phyloP scores from a whole-genome alignment of 2,329 filamentous ascomycete species.

The Pseudodiploospora longispora region DNA sequence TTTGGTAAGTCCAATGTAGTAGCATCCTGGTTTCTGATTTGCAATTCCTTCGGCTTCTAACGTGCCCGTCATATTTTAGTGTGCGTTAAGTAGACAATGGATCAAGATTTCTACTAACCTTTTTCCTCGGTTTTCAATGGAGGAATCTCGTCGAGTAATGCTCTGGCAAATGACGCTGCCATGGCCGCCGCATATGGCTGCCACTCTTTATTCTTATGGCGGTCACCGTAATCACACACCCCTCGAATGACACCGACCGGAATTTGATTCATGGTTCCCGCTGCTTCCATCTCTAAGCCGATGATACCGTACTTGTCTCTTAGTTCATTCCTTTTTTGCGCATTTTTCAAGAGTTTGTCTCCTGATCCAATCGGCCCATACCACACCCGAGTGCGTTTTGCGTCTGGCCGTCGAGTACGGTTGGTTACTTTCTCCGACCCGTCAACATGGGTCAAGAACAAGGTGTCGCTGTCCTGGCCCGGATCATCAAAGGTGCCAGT shows the following conservation, averaged over 20 bases:
- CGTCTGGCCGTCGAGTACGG: constrained; percentile 10
- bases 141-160: background rate
- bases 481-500: constrained; percentile 22
- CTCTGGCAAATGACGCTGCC: background rate
- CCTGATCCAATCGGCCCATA: constrained; percentile 13
- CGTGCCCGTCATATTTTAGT: background rate
- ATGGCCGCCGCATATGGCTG: constrained; percentile 3
- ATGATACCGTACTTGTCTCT: constrained; percentile 5
- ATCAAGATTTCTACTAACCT: background rate
- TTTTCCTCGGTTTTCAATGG: background rate
- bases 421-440: constrained; percentile 6
- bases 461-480: constrained; percentile 19
- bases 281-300: constrained; percentile 25
- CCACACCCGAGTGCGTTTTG: constrained; percentile 21
- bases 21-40: background rate
- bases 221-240: constrained; percentile 3
- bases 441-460: constrained; percentile 11
- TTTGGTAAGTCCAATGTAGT: constrained; percentile 12
- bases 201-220: constrained; percentile 5
- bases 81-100: background rate
- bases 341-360: constrained; percentile 1
- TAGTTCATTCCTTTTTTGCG: background rate
- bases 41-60: background rate
- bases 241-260: constrained; percentile 20
- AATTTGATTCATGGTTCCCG: constrained; percentile 18